Conservation (phyloP, 1,284 basidiomycete species). For the Boletus sp. region DNA sequence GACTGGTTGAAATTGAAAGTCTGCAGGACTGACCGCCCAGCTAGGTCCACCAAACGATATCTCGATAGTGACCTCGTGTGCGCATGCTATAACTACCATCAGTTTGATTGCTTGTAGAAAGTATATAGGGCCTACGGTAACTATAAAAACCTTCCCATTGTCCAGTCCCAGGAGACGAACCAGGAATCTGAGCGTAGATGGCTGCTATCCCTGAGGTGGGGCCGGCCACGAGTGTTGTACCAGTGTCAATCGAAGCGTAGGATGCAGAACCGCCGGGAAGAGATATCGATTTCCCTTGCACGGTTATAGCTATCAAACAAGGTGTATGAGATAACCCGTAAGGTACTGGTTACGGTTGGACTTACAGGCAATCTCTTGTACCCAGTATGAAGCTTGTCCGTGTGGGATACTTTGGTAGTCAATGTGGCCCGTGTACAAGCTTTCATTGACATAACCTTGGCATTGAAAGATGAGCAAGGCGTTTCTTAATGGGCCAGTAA, state of each 20-base stretch:
- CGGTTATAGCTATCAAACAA: constrained; percentile 42
- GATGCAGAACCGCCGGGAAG: constrained; percentile 41
- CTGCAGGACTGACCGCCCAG: constrained; percentile 31
- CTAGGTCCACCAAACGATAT: constrained; percentile 59
- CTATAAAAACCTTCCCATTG: constrained; percentile 48
- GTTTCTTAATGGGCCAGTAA: constrained; percentile 4
- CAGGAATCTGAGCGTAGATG: constrained; percentile 50
- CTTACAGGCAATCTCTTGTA: constrained; percentile 40
- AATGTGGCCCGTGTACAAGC: constrained; percentile 49
- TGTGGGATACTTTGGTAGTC: constrained; percentile 45
- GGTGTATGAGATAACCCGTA: not conserved
- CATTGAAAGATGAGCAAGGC: not conserved
- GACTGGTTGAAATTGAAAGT: constrained; percentile 28
- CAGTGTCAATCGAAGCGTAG: constrained; percentile 56
- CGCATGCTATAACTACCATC: constrained; percentile 43
- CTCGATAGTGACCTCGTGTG: constrained; percentile 39
- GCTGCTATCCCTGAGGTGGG: constrained; percentile 46
- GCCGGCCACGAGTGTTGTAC: constrained; percentile 56
- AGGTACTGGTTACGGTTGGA: not conserved
- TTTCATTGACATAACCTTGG: constrained; percentile 43
- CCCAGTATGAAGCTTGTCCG: constrained; percentile 46
- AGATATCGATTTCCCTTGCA: constrained; percentile 44
- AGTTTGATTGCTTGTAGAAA: not conserved
- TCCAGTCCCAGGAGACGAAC: constrained; percentile 41
- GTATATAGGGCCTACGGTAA: constrained; percentile 43